These are phyloP conservation scores for Emericellopsis cladophorae DNA, from an alignment of 2,329 filamentous ascomycete genomes.

Conservation along the genomic window DNA sequence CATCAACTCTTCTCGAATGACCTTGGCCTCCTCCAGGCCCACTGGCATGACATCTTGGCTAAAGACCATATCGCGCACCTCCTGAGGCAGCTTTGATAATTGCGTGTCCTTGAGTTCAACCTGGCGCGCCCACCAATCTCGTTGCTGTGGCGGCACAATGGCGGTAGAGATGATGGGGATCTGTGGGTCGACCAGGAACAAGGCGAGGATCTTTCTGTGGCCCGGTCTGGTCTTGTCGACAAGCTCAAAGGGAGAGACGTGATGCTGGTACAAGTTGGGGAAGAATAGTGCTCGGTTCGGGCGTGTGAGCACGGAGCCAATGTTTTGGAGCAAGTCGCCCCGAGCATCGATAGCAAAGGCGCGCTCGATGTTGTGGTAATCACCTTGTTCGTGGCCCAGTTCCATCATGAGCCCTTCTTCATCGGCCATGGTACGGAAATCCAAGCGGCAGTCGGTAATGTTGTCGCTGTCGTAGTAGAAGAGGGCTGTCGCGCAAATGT, in stretches of 20 bases:
- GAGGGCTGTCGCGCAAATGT: slow-evolving; percentile 48
- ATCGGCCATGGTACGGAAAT: slow-evolving; percentile 31
- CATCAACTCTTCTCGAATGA: slow-evolving; percentile 12
- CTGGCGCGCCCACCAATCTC: slow-evolving; percentile 18
- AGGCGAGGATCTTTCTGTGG: slow-evolving; percentile 44
- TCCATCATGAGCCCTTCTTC: slow-evolving; percentile 2
- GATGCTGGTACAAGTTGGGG: slow-evolving; percentile 40
- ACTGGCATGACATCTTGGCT: slow-evolving; percentile 11
- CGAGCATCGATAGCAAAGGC: slow-evolving; percentile 19
- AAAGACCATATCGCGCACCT: slow-evolving; percentile 9
- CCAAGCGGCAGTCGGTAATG: slow-evolving; percentile 36
- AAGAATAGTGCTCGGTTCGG: slow-evolving; percentile 40
- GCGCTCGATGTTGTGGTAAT: slow-evolving; percentile 18
- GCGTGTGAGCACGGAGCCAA: slow-evolving; percentile 33
- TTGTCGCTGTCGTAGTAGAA: slow-evolving; percentile 52
- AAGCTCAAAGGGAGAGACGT: slow-evolving; percentile 37
- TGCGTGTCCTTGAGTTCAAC: neutral
- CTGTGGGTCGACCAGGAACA: slow-evolving; percentile 49
- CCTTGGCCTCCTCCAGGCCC: slow-evolving; percentile 9
- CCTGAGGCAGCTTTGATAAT: slow-evolving; percentile 6
- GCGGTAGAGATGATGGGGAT: slow-evolving; percentile 27
- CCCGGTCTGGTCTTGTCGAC: slow-evolving; percentile 37
- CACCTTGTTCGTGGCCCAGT: slow-evolving; percentile 16
- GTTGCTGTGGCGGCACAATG: slow-evolving; percentile 30
- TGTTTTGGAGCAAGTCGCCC: slow-evolving; percentile 13